Conservation (phyloP, 78 protist genomes). For the Capsaspora owczarzaki region DNA sequence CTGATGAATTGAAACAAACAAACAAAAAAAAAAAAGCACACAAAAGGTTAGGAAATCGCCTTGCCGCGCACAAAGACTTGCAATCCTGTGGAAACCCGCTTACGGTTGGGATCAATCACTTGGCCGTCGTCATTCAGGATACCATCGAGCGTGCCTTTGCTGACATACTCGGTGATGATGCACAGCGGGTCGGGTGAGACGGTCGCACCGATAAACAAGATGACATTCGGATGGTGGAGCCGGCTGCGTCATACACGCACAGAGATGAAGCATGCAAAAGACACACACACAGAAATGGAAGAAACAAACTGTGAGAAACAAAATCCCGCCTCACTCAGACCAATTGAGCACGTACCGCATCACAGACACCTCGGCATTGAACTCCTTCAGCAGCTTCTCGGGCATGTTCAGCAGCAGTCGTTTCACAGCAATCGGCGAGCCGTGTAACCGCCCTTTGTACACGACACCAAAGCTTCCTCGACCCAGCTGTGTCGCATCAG, state of each 20-base stretch:
- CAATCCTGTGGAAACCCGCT: background rate
- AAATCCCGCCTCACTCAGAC: background rate
- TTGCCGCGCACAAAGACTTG: background rate
- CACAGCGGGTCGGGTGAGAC: conserved; percentile 38
- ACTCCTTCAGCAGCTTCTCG: background rate
- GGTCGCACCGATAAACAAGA: background rate
- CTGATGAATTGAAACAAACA: background rate
- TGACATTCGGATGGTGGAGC: background rate
- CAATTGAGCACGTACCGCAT: background rate
- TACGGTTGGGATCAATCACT: background rate
- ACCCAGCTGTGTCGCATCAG: background rate
- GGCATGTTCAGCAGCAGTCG: background rate
- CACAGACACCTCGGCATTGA: background rate
- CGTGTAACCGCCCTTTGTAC: background rate
- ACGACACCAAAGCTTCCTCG: background rate
- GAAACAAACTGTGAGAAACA: no score
- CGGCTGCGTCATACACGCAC: background rate
- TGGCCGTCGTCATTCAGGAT: background rate
- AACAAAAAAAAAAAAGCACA: background rate
- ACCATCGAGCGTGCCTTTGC: background rate
- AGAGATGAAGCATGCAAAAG: background rate
- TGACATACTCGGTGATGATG: background rate
- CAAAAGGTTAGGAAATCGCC: no score
- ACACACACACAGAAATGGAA: background rate
- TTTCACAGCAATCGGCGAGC: background rate